A percentile compares a stretch with the other conserved stretches of the same genome.
These are phyloP conservation scores for Saxophila tyrrhenica DNA, from an alignment of 495 filamentous ascomycete species.

Conservation along the genomic window DNA sequence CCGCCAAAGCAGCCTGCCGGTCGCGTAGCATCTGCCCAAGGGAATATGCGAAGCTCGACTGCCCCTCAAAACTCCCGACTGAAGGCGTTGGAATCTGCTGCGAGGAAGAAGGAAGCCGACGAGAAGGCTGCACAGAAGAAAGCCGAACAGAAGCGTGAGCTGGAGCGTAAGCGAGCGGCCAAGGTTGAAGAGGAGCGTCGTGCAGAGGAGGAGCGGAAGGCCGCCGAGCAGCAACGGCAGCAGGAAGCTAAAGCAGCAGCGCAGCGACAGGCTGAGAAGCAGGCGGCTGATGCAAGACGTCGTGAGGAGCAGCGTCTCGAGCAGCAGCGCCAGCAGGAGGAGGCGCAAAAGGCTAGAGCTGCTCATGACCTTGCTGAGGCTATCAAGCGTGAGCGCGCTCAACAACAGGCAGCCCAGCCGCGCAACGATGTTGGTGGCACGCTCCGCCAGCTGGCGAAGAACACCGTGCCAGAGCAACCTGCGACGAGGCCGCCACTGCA, in stretches of 20 bases:
- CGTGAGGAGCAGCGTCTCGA: constrained; percentile 37
- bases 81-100: constrained; percentile 54
- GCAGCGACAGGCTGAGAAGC: constrained; percentile 46
- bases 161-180: constrained; percentile 62
- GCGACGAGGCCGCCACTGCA: constrained; percentile 34
- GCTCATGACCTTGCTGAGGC: constrained; percentile 31
- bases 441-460: constrained; percentile 44
- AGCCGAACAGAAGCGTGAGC: constrained; percentile 63
- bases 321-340: constrained; percentile 20
- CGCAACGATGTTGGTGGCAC: constrained; percentile 40
- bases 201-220: constrained; percentile 37
- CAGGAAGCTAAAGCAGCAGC: constrained; percentile 57
- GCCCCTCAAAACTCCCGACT: constrained; percentile 41
- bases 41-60: constrained; percentile 35
- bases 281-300: constrained; percentile 52
- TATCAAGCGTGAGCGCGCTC: constrained; percentile 33
- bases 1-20: constrained; percentile 37
- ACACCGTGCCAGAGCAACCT: constrained; percentile 39
- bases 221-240: constrained; percentile 40
- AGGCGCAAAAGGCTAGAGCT: constrained; percentile 31
- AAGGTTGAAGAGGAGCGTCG: constrained; percentile 42
- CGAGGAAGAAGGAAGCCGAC: constrained; percentile 68
- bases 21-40: constrained; percentile 45
- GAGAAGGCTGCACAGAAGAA: constrained; percentile 67
- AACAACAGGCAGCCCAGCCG: constrained; percentile 25